These are phyloP conservation scores for Salvia hispanica DNA, from an alignment of 257 asterid genomes.

Conservation along the genomic window DNA sequence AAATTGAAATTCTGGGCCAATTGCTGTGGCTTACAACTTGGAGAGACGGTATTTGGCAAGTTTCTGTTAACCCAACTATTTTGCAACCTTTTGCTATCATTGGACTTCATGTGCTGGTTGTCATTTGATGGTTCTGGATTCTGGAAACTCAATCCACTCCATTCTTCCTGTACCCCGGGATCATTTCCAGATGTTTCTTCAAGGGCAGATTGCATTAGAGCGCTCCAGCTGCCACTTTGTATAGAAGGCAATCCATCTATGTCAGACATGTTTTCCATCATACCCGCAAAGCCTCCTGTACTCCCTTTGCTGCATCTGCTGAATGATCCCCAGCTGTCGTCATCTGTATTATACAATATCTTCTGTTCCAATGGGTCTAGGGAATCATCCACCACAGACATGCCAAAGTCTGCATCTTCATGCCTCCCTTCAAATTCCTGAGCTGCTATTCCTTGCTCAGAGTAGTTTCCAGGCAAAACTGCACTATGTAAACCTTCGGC, in stretches of 20 bases:
- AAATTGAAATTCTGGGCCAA: conserved; percentile 32
- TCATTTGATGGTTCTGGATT: conserved; percentile 56
- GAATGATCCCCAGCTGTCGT: conserved; percentile 46
- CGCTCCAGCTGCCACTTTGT: conserved; percentile 85
- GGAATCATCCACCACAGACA: conserved; percentile 40
- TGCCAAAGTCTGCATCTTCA: conserved; percentile 33
- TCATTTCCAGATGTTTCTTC: conserved; percentile 71
- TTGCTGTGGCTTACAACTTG: conserved; percentile 45
- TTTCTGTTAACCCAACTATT: conserved; percentile 54
- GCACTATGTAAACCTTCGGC: conserved; percentile 37
- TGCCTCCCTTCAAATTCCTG: conserved; percentile 38
- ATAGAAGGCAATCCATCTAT: conserved; percentile 35
- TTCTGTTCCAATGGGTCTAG: conserved; percentile 68
- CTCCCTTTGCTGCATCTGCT: conserved; percentile 31
- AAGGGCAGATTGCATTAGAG: conserved; percentile 81
- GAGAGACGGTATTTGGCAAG: conserved; percentile 46
- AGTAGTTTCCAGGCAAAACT: conserved; percentile 35
- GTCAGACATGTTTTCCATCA: conserved; percentile 36
- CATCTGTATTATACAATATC: conserved; percentile 53
- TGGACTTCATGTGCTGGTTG: conserved; percentile 40
- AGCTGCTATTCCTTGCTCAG: conserved; percentile 34
- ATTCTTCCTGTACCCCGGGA: conserved; percentile 68
- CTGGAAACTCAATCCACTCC: conserved; percentile 74
- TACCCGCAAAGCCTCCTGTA: conserved; percentile 32
- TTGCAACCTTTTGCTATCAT: conserved; percentile 42